Percentiles rank a stretch among this genome's conserved stretches.
phyloP scores from a whole-genome alignment of 2,329 filamentous ascomycete species.

The Aphanocladium album region DNA sequence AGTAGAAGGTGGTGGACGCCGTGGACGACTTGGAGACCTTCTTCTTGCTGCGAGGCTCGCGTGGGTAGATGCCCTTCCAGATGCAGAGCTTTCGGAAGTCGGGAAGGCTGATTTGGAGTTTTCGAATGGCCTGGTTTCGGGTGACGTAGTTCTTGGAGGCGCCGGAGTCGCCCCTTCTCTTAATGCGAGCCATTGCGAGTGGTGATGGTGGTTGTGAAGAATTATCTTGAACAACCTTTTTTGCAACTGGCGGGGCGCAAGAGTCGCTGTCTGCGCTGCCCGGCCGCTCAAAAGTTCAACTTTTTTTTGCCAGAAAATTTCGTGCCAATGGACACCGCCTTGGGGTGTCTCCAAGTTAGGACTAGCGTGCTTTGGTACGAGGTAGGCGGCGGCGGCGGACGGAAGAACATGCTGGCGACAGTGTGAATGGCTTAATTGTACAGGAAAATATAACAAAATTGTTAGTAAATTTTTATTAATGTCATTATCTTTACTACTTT shows the following conservation, averaged over 20 bases:
- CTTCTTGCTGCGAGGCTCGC: slow-evolving; percentile 94
- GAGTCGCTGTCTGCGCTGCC: slow-evolving; percentile 19
- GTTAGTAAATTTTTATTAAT: background rate
- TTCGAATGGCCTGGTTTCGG: slow-evolving; percentile 91
- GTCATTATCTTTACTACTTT: no score
- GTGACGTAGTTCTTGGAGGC: slow-evolving; percentile 98
- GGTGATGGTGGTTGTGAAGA: slow-evolving; percentile 9
- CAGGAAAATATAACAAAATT: background rate
- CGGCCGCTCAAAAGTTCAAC: slow-evolving; percentile 3
- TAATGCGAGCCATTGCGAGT: slow-evolving; percentile 64
- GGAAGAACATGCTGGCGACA: background rate
- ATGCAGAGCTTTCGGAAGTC: slow-evolving; percentile 98
- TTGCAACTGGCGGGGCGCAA: slow-evolving; percentile 27
- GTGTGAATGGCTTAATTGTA: background rate
- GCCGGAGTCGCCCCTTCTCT: slow-evolving; percentile 90
- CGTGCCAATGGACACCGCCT: slow-evolving; percentile 8
- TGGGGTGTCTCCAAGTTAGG: background rate
- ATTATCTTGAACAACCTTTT: slow-evolving; percentile 11
- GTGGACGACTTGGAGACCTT: slow-evolving; percentile 91
- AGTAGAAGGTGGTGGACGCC: slow-evolving; percentile 86
- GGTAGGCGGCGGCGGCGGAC: no score
- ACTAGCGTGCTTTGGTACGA: background rate
- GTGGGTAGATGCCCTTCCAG: slow-evolving; percentile 98
- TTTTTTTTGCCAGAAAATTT: slow-evolving; percentile 18
- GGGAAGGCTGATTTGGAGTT: slow-evolving; percentile 92